A percentile compares a stretch with the other conserved stretches of the same genome.
Conservation (phyloP, 768 basidiomycete species). For the Russula vinacea region DNA sequence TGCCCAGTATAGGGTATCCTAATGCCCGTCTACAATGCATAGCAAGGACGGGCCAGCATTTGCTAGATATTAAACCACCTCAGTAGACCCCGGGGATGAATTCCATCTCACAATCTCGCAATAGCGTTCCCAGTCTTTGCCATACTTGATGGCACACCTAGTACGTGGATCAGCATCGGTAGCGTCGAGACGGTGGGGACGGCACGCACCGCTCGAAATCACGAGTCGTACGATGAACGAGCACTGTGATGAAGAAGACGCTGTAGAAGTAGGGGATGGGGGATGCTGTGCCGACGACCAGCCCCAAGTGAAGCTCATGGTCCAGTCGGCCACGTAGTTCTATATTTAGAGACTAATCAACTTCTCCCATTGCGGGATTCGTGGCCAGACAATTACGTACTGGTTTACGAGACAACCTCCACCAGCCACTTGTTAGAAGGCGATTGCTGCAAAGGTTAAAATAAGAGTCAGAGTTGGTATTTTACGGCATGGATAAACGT, state of each 20-base stretch:
- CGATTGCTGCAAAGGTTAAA: conserved; percentile 57
- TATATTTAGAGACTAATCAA: conserved; percentile 32
- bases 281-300: conserved; percentile 66
- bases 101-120: conserved; percentile 85
- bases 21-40: not conserved
- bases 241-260: conserved; percentile 90
- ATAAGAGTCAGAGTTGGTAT: not conserved
- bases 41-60: not conserved
- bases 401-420: conserved; percentile 91
- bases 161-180: conserved; percentile 15
- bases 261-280: conserved; percentile 97
- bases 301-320: conserved; percentile 83
- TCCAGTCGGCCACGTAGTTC: conserved; percentile 96
- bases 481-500: not conserved
- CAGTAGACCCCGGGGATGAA: conserved; percentile 89
- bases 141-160: conserved; percentile 82
- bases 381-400: conserved; percentile 43
- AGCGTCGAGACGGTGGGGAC: conserved; percentile 1
- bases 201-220: conserved; percentile 83
- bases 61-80: not conserved
- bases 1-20: not conserved
- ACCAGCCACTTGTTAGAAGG: conserved; percentile 89
- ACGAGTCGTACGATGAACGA: conserved; percentile 85
- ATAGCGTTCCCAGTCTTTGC: conserved; percentile 91
- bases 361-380: not conserved